Conservation (phyloP, 768 basidiomycete genomes). For the Suillus cothurnatus region DNA sequence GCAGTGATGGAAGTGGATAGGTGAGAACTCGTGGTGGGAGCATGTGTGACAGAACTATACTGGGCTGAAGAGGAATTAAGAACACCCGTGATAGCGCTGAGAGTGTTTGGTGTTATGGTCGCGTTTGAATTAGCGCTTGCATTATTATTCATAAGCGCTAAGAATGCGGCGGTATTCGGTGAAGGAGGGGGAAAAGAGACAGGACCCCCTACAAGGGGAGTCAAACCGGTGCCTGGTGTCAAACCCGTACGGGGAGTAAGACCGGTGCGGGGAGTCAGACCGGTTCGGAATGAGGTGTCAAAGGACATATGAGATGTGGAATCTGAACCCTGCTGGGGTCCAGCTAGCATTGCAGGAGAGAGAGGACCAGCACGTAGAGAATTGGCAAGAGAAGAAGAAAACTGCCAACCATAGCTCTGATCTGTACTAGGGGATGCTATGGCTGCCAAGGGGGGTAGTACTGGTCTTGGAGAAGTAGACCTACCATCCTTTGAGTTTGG, state of each 20-base stretch:
- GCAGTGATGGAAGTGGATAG: constrained; percentile 38
- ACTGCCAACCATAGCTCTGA: constrained; percentile 58
- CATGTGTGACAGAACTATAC: constrained; percentile 32
- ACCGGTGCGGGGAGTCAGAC: constrained; percentile 85
- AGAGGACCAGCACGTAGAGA: constrained; percentile 92
- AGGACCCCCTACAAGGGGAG: constrained; percentile 76
- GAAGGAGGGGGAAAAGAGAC: constrained; percentile 80
- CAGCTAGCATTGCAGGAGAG: constrained; percentile 94
- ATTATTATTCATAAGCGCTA: constrained; percentile 83
- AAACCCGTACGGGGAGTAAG: constrained; percentile 86
- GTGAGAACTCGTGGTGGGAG: constrained; percentile 36
- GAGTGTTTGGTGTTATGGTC: constrained; percentile 63
- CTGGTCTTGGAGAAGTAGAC: constrained; percentile 57
- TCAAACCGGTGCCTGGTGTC: constrained; percentile 75
- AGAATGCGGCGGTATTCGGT: constrained; percentile 89
- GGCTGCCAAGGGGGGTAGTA: constrained; percentile 80
- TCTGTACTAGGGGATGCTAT: constrained; percentile 60
- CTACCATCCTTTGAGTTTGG: constrained; percentile 33
- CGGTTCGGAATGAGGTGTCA: constrained; percentile 78
- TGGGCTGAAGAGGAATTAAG: constrained; percentile 45
- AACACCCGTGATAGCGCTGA: constrained; percentile 70
- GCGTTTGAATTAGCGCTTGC: constrained; percentile 36
- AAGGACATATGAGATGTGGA: constrained; percentile 48
- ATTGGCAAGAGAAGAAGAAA: constrained; percentile 61
- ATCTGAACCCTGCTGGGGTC: constrained; percentile 61